Conservation (phyloP, 2,329 filamentous ascomycete species). For the Exophiala spinifera region DNA sequence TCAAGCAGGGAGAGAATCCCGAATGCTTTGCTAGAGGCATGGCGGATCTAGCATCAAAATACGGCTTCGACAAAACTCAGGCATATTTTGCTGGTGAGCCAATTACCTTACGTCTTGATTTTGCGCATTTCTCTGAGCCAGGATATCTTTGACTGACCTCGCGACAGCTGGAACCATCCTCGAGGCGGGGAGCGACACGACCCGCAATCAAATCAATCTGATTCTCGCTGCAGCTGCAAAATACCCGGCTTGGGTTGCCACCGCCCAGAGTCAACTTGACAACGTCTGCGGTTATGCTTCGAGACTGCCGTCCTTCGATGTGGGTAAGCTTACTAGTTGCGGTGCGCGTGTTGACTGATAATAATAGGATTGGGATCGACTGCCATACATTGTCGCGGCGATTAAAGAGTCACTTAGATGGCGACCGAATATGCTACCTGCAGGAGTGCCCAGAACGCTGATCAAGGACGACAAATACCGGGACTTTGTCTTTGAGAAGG, state of each 20-base stretch:
- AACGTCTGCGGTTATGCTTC: constrained; percentile 33
- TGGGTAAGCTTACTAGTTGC: no score
- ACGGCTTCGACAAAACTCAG: no score
- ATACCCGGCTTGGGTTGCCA: constrained; percentile 43
- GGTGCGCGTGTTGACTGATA: no score
- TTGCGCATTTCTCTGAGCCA: no score
- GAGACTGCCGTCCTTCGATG: constrained; percentile 34
- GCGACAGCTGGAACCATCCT: constrained; percentile 39
- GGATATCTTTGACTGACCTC: no score
- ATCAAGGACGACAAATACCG: constrained; percentile 33
- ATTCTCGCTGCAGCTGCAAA: constrained; percentile 44
- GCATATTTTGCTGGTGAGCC: no score
- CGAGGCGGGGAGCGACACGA: constrained; percentile 51
- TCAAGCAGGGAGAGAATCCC: no score
- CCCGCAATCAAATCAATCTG: constrained; percentile 44
- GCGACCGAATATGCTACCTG: constrained; percentile 32
- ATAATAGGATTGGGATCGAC: constrained; percentile 28
- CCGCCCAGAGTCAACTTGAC: constrained; percentile 45
- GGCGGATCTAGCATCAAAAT: no score
- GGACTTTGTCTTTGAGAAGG: constrained; percentile 48
- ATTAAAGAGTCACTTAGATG: constrained; percentile 35
- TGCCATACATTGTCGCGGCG: constrained; percentile 34
- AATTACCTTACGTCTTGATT: no score
- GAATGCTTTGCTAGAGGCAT: no score
- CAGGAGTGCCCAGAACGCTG: constrained; percentile 36